A percentile compares a stretch with the other conserved stretches of the same genome.
These are phyloP conservation scores for Pyrenula aspistea DNA, from an alignment of 495 filamentous ascomycete genomes.

Conservation along the genomic window DNA sequence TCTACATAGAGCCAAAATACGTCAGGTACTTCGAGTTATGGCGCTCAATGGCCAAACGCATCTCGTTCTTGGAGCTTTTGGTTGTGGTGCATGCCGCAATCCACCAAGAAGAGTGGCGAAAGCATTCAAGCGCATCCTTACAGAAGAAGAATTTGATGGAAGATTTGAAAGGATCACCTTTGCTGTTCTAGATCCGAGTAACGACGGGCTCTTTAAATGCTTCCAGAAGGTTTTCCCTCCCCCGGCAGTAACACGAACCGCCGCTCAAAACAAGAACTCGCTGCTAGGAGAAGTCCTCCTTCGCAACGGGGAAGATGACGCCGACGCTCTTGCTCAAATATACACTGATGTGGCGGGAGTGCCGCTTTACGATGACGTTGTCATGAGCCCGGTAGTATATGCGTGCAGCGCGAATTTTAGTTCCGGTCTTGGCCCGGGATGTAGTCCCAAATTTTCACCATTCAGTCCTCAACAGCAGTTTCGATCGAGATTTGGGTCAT, in stretches of 20 bases:
- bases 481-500: not conserved
- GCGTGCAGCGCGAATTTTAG: not conserved
- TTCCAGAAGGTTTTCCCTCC: not conserved
- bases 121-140: slow-evolving; percentile 47
- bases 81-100: slow-evolving; percentile 53
- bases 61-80: slow-evolving; percentile 54
- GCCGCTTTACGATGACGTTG: not conserved
- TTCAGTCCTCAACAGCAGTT: not conserved
- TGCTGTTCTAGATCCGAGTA: slow-evolving; percentile 30
- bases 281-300: not conserved
- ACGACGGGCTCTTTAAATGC: not conserved
- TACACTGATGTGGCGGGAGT: not conserved
- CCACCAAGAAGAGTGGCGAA: slow-evolving; percentile 47
- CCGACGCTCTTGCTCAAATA: not conserved
- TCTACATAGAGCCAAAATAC: slow-evolving; percentile 34
- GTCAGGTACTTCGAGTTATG: slow-evolving; percentile 40
- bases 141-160: slow-evolving; percentile 39
- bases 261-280: not conserved
- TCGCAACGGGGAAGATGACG: not conserved
- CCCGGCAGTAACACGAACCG: not conserved
- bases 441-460: not conserved
- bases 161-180: slow-evolving; percentile 42
- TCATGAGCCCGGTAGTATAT: not conserved
- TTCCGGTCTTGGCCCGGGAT: not conserved
- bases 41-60: slow-evolving; percentile 35